phyloP scores from a whole-genome alignment of 495 filamentous ascomycete species.

The Penicillium coprophilum region DNA sequence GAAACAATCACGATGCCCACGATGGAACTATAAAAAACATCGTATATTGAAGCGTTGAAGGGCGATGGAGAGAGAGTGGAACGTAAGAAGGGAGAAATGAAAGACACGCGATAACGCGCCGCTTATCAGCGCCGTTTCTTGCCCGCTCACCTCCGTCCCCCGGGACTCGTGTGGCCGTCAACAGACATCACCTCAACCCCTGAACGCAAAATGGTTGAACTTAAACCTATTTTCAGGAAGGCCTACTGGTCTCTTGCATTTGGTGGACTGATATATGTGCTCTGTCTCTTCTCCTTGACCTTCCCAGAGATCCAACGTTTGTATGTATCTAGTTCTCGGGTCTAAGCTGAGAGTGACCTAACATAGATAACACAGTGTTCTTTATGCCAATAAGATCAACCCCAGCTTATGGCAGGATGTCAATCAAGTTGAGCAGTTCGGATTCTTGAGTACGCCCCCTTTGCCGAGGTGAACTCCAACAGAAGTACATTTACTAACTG shows the following conservation, averaged over 20 bases:
- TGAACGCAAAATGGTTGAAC: conserved; percentile 30
- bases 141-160: conserved; percentile 14
- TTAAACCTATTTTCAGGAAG: conserved; percentile 53
- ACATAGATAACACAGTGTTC: conserved; percentile 48
- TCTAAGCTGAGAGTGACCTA: conserved; percentile 5
- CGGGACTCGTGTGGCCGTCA: neutral
- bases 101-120: conserved; percentile 27
- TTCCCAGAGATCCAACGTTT: conserved; percentile 52
- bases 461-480: neutral
- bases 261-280: conserved; percentile 53
- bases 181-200: conserved; percentile 9
- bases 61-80: conserved; percentile 3
- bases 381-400: conserved; percentile 77
- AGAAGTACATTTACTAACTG: conserved; percentile 8
- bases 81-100: conserved; percentile 12
- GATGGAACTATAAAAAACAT: conserved; percentile 8
- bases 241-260: conserved; percentile 56
- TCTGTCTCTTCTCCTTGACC: conserved; percentile 46
- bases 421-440: conserved; percentile 72
- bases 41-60: neutral
- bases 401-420: conserved; percentile 66
- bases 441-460: conserved; percentile 69
- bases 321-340: conserved; percentile 31
- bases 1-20: neutral
- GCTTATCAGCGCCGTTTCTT: conserved; percentile 15